Evolutionary conservation across 257 asterid genomes (phyloP).

Genomic region (Rubia yunnanensis): DNA sequence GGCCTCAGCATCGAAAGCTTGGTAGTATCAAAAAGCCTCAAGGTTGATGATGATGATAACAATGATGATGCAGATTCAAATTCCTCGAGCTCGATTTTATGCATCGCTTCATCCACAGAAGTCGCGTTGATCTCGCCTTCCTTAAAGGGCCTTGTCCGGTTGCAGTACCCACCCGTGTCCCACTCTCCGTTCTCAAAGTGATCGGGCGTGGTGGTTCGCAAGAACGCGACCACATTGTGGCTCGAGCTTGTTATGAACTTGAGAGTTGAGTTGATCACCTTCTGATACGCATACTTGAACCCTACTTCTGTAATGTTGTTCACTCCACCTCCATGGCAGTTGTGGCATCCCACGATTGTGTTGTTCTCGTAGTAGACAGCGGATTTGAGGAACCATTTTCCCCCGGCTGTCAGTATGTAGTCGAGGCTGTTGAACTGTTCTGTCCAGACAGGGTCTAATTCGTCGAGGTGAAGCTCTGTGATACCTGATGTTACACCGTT

Average conservation of each 20-base stretch:
- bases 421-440: conserved; percentile 38
- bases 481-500: conserved; percentile 51
- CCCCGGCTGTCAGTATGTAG: conserved; percentile 46
- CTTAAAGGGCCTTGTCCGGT: conserved; percentile 48
- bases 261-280: conserved; percentile 42
- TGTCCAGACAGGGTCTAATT: conserved; percentile 56
- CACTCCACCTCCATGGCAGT: conserved; percentile 30
- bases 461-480: conserved; percentile 55
- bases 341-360: conserved; percentile 56
- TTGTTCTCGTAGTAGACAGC: conserved; percentile 55
- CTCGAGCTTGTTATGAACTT: conserved; percentile 25
- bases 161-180: conserved; percentile 65
- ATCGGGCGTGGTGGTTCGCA: conserved; percentile 54
- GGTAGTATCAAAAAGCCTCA: conserved; percentile 49
- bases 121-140: conserved; percentile 32
- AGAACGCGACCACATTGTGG: conserved; percentile 25
- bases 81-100: conserved; percentile 48
- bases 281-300: conserved; percentile 41
- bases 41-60: background rate
- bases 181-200: conserved; percentile 80
- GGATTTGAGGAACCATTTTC: conserved; percentile 69
- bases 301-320: conserved; percentile 54
- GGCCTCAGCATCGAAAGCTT: conserved; percentile 50
- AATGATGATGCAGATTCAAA: conserved; percentile 23
- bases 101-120: conserved; percentile 29